Base-by-base conservation (phyloP, 371 early-diverging fungal species). In the Smittium culicis region DNA sequence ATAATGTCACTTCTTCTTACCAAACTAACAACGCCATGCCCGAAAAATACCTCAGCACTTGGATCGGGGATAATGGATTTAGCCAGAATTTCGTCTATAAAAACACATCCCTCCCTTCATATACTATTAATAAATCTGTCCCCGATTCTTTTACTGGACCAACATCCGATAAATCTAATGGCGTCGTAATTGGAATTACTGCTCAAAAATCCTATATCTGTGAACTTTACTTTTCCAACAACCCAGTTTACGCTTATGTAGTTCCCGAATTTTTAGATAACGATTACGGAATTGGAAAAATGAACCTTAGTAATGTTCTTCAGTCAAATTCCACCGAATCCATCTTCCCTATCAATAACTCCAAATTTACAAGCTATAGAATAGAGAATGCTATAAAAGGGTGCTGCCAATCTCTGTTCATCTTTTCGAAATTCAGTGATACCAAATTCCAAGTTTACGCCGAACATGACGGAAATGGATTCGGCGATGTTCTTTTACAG, bases 321-420 rank as follows among this genome's bases (percentile, higher is more conserved):
- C 63, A 31, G n/a, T 33, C 63, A 63, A 63, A 63, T 32, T n/a
- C n/a, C 33, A 63, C 63, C 5, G 63, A 30, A 24, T 34, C 63
- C 2, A 63, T 32, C 2, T n/a, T 33, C 2, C 34, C 31, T 11
- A 1, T n/a, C 5, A 63, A n/a, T n/a, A 30, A 30, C 8, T n/a
- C n/a, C 28, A n/a, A 33, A 30, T 63, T 63, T 33, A n/a, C 20
- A 2, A 30, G 31, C 5, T 63, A 63, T n/a, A 5, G 2, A n/a
- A 2, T 45, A 11, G 11, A 17, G 2, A 63, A 33, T 63, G 31
- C 34, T 30, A n/a, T n/a, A 63, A 35, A 30, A 5, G 33, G 33
- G n/a, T 32, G 63, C n/a, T 63, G 63, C 33, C 63, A 63, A 35
- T 63, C 63, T 30, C 2, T 33, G 2, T 63, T 63, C 32, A 30